Conservation (phyloP, 1,284 basidiomycete species). For the Hymenochaete sp. region DNA sequence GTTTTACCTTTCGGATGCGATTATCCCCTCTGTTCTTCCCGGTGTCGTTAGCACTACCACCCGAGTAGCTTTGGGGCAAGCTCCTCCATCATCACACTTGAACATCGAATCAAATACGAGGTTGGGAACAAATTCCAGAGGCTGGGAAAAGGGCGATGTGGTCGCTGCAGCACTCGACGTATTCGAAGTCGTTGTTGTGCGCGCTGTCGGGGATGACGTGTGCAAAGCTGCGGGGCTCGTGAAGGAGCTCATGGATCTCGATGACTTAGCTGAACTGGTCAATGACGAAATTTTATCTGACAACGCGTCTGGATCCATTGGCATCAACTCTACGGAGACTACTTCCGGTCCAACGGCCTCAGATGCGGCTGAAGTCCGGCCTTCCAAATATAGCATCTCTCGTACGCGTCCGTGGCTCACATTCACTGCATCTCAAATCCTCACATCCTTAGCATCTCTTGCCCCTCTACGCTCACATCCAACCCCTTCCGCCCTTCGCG, state of each 20-base stretch:
- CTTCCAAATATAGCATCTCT: slow-evolving; percentile 27
- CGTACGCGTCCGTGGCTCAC: slow-evolving; percentile 53
- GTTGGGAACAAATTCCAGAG: slow-evolving; percentile 42
- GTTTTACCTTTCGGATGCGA: slow-evolving; percentile 52
- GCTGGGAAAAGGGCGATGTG: slow-evolving; percentile 57
- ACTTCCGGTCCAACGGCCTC: slow-evolving; percentile 16
- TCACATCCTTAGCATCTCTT: slow-evolving; percentile 56
- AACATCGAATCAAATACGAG: no score
- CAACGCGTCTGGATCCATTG: no score
- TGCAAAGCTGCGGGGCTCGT: slow-evolving; percentile 57
- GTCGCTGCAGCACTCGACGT: slow-evolving; percentile 51
- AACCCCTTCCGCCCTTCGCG: slow-evolving; percentile 49
- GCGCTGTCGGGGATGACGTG: slow-evolving; percentile 53
- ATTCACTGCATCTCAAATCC: slow-evolving; percentile 58
- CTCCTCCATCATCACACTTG: no score
- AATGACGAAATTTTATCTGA: no score
- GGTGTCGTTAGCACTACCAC: slow-evolving; percentile 71
- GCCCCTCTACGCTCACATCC: slow-evolving; percentile 57
- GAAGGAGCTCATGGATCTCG: slow-evolving; percentile 44
- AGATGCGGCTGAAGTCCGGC: neutral
- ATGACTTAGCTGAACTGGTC: slow-evolving; percentile 42
- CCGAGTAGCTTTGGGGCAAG: slow-evolving; percentile 53
- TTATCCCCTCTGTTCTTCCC: slow-evolving; percentile 69
- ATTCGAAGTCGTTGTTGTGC: slow-evolving; percentile 47
- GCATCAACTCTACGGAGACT: no score